Base-by-base conservation (phyloP, 148 eudicot species). In the Chenopodium berlandieri region DNA sequence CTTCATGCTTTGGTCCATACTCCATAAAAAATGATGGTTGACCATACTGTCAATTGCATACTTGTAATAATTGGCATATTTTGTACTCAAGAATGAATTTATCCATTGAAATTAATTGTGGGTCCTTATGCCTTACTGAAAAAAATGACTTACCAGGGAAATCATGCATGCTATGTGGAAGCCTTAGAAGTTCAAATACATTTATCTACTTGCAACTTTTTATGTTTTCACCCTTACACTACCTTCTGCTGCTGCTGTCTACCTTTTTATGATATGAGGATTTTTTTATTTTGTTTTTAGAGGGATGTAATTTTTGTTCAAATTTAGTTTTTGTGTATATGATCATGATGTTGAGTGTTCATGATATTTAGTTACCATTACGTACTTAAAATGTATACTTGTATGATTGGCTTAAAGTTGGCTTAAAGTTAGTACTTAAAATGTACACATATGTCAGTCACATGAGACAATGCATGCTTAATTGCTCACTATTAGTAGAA, bases 151-250 rank as follows among this genome's bases (percentile, higher is more conserved):
- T 19, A 77, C 30, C 88, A 91, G 94, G 85, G 96, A 91, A 83
- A 89, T 90, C 50, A 90, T 90, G 93, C 93, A 90, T 80, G 92
- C 92, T 22, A 91, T 91, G 92, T 90, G 94, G 92, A 90, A 89
- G 82, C 94, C 94, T 1, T 86, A 86, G 79, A 91, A 89, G 37
- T 92, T 92, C 87, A 92, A 92, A 89, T 88, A 86, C 86, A 91
- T 91, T 73, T 92, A 92, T 85, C 79, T 92, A 70, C 4, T 79
- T 47, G 96, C 96, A 13, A 92, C 96, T n/a, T 64, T 92, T 1
- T 91, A 92, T 78, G 96, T 92, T 22, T 91, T 91, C 87, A 91
- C 96, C 71, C 88, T 92, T 9, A 92, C 96, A 5, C 76, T 92
- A 50, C 96, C 96, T 2, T 92, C 96, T 17, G 91, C 94, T 75